These are phyloP conservation scores for Mortierella claussenii DNA, from an alignment of 192 early-diverging fungal genomes.

Conservation along the genomic window DNA sequence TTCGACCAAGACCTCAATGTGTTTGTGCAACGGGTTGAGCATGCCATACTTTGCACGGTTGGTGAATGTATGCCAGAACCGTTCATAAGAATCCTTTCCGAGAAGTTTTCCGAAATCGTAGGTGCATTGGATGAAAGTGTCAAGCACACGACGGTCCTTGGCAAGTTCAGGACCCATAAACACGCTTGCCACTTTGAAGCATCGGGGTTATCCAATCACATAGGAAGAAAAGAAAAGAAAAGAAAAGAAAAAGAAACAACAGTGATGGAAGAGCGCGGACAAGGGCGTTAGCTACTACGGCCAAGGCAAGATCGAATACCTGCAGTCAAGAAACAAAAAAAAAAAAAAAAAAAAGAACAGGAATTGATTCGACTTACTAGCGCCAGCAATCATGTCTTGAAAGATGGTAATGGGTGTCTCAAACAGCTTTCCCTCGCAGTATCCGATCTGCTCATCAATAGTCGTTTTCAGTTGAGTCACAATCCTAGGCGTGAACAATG, in stretches of 20 bases:
- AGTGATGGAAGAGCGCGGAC: too few relatives aligned
- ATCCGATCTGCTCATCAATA: constrained; percentile 13
- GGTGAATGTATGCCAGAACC: constrained; percentile 10
- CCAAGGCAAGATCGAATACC: not conserved
- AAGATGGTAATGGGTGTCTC: constrained; percentile 33
- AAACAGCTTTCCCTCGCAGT: constrained; percentile 22
- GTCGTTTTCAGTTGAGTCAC: constrained; percentile 9
- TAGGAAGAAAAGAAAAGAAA: not conserved
- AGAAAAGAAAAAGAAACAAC: not conserved
- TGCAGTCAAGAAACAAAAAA: constrained; percentile 3
- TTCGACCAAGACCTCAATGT: constrained; percentile 17
- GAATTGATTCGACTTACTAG: too few relatives aligned
- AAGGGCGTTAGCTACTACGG: not conserved
- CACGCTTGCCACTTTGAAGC: constrained; percentile 45
- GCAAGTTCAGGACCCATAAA: constrained; percentile 39
- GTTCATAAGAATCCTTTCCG: not conserved
- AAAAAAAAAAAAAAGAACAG: not conserved
- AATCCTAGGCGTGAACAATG: constrained; percentile 46
- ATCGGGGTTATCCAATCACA: too few relatives aligned
- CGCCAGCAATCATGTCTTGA: constrained; percentile 50
- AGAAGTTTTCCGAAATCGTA: constrained; percentile 30
- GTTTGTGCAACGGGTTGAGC: constrained; percentile 18
- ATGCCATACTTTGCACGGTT: constrained; percentile 15
- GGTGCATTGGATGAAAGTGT: constrained; percentile 31
- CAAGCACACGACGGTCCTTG: constrained; percentile 20